Evolutionary conservation across 805 yeast genomes (phyloP).

Genomic region (Zygosaccharomyces pseudorouxii): DNA sequence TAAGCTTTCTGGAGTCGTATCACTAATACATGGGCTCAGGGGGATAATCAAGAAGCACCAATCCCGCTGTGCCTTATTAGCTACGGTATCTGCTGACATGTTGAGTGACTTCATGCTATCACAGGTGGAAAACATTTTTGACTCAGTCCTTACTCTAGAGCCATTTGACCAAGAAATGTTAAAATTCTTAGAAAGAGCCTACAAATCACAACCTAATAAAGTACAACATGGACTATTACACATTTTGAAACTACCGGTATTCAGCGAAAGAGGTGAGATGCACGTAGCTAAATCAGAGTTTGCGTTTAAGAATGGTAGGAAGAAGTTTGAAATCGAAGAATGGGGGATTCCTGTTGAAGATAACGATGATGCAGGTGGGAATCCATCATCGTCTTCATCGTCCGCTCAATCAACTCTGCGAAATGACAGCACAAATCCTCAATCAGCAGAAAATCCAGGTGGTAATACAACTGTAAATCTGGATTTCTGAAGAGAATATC

Average conservation of each 20-base stretch:
- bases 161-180: conserved; percentile 77
- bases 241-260: conserved; percentile 62
- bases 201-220: conserved; percentile 57
- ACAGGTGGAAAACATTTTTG: conserved; percentile 55
- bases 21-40: conserved; percentile 58
- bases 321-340: conserved; percentile 78
- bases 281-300: conserved; percentile 66
- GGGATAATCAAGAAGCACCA: conserved; percentile 46
- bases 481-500: conserved; percentile 8
- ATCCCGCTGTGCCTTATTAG: conserved; percentile 45
- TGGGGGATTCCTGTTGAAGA: conserved; percentile 99
- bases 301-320: conserved; percentile 80
- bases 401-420: neutral
- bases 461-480: conserved; percentile 10
- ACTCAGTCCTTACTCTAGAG: conserved; percentile 65
- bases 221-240: conserved; percentile 85
- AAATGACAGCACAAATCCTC: neutral
- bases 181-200: conserved; percentile 60
- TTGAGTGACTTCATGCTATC: conserved; percentile 48
- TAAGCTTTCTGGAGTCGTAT: conserved; percentile 45
- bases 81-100: conserved; percentile 60
- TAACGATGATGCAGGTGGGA: conserved; percentile 40
- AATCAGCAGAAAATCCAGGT: neutral
- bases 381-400: neutral
- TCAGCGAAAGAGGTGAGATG: conserved; percentile 74